These are phyloP conservation scores for Lagenaria siceraria DNA, from an alignment of 306 rosid genomes.

Conservation along the genomic window DNA sequence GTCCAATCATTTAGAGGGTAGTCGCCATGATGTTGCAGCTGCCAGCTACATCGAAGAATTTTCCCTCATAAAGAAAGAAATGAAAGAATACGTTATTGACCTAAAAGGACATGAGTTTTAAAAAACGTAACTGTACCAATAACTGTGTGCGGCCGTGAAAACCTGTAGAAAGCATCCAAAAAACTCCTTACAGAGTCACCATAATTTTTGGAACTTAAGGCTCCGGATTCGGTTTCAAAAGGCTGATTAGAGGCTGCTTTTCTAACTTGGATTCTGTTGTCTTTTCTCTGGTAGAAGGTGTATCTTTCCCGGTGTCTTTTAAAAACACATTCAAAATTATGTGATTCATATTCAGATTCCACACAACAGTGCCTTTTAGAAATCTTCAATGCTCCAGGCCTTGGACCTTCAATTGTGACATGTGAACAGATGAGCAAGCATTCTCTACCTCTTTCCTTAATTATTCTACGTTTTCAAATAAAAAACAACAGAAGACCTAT, in stretches of 20 bases:
- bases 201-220: slow-evolving; percentile 30
- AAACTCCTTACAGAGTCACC: slow-evolving; percentile 24
- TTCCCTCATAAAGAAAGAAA: neutral
- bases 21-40: neutral
- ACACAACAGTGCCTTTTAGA: slow-evolving; percentile 14
- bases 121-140: slow-evolving; percentile 84
- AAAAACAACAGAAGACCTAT: neutral
- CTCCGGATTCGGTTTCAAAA: slow-evolving; percentile 54
- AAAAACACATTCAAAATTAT: slow-evolving; percentile 6
- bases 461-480: neutral
- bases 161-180: slow-evolving; percentile 75
- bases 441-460: neutral
- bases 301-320: slow-evolving; percentile 19
- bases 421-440: slow-evolving; percentile 25
- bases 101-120: neutral
- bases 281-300: slow-evolving; percentile 12
- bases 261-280: slow-evolving; percentile 22
- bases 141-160: slow-evolving; percentile 94
- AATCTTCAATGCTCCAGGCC: slow-evolving; percentile 26
- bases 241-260: slow-evolving; percentile 55
- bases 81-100: slow-evolving; percentile 5
- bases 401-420: slow-evolving; percentile 21
- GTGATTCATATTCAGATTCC: slow-evolving; percentile 24
- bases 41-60: neutral
- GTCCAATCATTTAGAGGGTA: neutral